Evolutionary conservation across 345 rosid genomes (phyloP), one percentile per base, ranked within the genome.

Genomic region (Salix suchowensis): DNA sequence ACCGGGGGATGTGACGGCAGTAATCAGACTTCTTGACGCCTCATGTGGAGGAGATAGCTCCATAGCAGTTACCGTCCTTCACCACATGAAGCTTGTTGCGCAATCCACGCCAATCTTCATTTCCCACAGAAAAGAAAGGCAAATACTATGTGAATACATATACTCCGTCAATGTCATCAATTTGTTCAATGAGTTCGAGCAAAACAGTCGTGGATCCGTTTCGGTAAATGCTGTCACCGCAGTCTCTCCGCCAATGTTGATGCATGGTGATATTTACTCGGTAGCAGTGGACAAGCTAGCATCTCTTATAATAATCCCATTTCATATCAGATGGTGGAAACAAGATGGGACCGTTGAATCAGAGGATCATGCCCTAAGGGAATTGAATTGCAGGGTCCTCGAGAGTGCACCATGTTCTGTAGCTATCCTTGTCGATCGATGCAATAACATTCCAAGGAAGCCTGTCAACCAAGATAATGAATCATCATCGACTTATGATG

Each of bases 341-440:
- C 62, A 26, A 7, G 83, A 81, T 39, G 86, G 88, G 23, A 39
- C 69, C 1, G 12, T 80, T 4, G 83, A 82, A 73, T 78, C 72
- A 0, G 77, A 82, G 30, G 75, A 75, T 74, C 30, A 34, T 1
- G 23, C 32, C 39, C 65, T 77, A 60, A 77, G 86, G 68, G 67
- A 24, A 7, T 23, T 88, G 19, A 86, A 84, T 37, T 68, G 73
- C 37, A 77, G 79, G 0, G 81, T 88, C 65, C 82, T 84, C 36
- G 78, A 82, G 2, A 26, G 71, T 18, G 83, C 88, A 3, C 88
- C 86, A 9, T 85, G 87, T 76, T 85, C 88, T 0, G 77, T 84
- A 11, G 40, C 40, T 11, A 65, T 65, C 68, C 36, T 65, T 19
- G 68, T 32, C 34, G 68, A 65, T 34, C 68, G 68, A 12, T 34